phyloP scores from a whole-genome alignment of 345 rosid species.

The Syzygium aromaticum region DNA sequence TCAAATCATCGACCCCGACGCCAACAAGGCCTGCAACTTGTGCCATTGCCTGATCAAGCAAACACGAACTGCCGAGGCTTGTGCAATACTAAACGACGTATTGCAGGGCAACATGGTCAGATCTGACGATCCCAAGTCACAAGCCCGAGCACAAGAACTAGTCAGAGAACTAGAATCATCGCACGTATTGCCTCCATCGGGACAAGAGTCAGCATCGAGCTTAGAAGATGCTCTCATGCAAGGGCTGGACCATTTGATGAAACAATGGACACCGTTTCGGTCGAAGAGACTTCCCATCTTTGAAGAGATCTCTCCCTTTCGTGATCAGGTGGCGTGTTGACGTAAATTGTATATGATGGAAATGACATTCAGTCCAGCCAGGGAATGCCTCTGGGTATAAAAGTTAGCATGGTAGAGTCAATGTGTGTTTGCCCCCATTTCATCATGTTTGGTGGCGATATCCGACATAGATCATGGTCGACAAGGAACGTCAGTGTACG shows the following conservation, averaged over 20 bases:
- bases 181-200: neutral
- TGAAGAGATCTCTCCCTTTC: constrained; percentile 75
- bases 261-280: constrained; percentile 51
- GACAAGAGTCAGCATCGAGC: constrained; percentile 1
- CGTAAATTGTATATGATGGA: neutral
- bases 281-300: constrained; percentile 80
- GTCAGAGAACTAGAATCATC: constrained; percentile 25
- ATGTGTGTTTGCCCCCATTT: neutral
- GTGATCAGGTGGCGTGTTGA: constrained; percentile 82
- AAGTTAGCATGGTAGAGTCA: neutral
- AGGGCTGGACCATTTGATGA: constrained; percentile 59
- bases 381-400: neutral
- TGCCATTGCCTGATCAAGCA: constrained; percentile 71
- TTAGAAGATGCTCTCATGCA: constrained; percentile 45
- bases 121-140: constrained; percentile 41
- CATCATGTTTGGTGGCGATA: neutral
- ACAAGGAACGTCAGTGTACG: neutral
- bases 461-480: neutral
- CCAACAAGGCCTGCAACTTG: constrained; percentile 86
- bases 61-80: constrained; percentile 44
- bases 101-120: constrained; percentile 29
- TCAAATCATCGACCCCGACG: constrained; percentile 72
- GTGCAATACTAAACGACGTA: constrained; percentile 31
- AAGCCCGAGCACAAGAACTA: constrained; percentile 39
- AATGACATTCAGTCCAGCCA: neutral